Base-by-base conservation (phyloP, 2,329 filamentous ascomycete genomes). In the Aspergillus sp. region DNA sequence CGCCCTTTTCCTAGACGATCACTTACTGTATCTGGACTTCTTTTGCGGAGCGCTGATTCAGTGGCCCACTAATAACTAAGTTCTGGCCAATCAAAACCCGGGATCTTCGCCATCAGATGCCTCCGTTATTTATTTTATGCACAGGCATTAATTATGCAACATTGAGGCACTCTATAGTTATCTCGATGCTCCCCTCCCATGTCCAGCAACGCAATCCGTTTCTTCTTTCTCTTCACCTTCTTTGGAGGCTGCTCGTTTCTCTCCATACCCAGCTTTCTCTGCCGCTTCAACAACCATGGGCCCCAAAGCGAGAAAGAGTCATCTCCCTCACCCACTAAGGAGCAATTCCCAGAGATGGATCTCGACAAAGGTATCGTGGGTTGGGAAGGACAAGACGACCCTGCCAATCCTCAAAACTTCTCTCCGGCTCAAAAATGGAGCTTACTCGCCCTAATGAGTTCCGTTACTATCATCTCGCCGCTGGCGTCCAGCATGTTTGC, bases 301-400 rank as follows among this genome's bases (percentile, higher is more conserved):
- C 19, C 19, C 19, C 19, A 19, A 19, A 19, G 19, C 19, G 19
- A 19, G 19, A 10, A 7, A 5, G 36, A 39, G 36, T 6, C 36
- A 39, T 7, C 36, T 8, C 7, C 36, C 12, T 39, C 36, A 8
- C 7, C 36, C 51, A 6, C 27, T 4, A 10, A 42, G 5, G 47
- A 46, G 36, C 39, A 29, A n/a, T 48, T 65, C n/a, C 78, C 77
- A 0, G 52, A 73, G 29, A 73, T 70, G 12, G 70, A 82, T 52
- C 72, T 82, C 19, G 69, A 69, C 45, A 65, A 63, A 1, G 75
- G 74, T n/a, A 57, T 82, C 48, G 74, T 82, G 12, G 80, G 78
- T 33, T 82, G 80, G 80, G 78, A 82, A 3, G 61, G 70, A 34
- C 75, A 78, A 56, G 71, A 76, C 45, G 80, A 83, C 57, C 78